A percentile compares a stretch with the other conserved stretches of the same genome.
These are phyloP conservation scores for Elaeagnus macrophylla DNA, from an alignment of 306 rosid species.

Conservation along the genomic window DNA sequence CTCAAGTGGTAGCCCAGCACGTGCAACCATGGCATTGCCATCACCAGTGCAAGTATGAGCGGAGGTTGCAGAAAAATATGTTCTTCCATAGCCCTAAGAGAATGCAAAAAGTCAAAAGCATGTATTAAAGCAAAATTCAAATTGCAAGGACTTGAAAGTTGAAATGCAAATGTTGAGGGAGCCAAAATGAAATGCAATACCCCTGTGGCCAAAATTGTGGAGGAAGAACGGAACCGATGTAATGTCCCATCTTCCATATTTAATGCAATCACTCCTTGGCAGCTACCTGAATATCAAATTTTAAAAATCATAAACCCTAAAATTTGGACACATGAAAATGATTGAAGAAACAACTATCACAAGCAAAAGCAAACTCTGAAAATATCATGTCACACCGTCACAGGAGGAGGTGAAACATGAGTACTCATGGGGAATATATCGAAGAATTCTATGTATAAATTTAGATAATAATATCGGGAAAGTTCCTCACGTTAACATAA, in stretches of 20 bases:
- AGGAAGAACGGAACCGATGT: constrained; percentile 80
- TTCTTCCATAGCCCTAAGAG: constrained; percentile 81
- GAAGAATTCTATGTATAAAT: too few species aligned
- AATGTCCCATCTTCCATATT: constrained; percentile 90
- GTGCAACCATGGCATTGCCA: constrained; percentile 95
- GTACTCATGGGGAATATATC: too few species aligned
- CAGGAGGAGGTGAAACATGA: too few species aligned
- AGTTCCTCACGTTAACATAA: too few species aligned
- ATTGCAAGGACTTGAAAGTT: constrained; percentile 6
- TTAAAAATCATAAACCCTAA: constrained; percentile 4
- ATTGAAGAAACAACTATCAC: not conserved
- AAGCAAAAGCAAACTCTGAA: not conserved
- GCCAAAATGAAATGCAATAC: constrained; percentile 26
- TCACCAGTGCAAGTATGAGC: constrained; percentile 98
- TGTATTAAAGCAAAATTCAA: constrained; percentile 3
- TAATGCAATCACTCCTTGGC: constrained; percentile 90
- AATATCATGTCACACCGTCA: not conserved
- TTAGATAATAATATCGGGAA: too few species aligned
- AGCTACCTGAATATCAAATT: constrained; percentile 48
- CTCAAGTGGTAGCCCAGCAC: constrained; percentile 89
- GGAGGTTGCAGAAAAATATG: constrained; percentile 92
- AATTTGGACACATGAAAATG: too few species aligned
- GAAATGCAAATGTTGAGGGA: constrained; percentile 8
- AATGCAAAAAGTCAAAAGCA: constrained; percentile 12
- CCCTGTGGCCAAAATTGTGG: constrained; percentile 93